A percentile compares a stretch with the other conserved stretches of the same genome.
phyloP scores from a whole-genome alignment of 768 basidiomycete species.

The Cyclocybe cylindracea region DNA sequence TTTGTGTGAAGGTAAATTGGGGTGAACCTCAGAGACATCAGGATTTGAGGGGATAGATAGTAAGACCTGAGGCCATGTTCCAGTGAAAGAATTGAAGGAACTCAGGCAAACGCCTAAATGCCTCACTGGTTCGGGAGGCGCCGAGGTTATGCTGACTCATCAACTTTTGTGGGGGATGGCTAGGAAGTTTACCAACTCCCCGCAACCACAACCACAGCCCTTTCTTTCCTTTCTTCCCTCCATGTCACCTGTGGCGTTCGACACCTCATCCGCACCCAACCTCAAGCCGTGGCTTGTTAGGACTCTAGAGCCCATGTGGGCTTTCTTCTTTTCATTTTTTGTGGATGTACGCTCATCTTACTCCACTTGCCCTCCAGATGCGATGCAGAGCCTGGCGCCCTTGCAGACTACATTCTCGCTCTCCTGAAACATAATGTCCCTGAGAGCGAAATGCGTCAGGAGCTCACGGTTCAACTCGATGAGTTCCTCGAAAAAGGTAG shows the following conservation, averaged over 20 bases:
- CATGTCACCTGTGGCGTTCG: constrained; percentile 57
- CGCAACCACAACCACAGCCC: not conserved
- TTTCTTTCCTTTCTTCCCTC: not conserved
- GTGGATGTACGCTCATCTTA: constrained; percentile 9
- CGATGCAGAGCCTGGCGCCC: constrained; percentile 92
- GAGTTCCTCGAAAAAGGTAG: constrained; percentile 93
- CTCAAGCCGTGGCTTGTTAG: constrained; percentile 89
- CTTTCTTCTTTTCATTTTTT: constrained; percentile 12
- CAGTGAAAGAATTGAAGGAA: no score
- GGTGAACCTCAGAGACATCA: no score
- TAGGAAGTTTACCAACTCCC: not conserved
- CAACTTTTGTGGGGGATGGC: no score
- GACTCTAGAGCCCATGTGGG: constrained; percentile 88
- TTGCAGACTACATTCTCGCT: constrained; percentile 94
- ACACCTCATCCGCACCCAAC: constrained; percentile 59
- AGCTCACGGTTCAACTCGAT: constrained; percentile 74
- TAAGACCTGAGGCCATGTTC: no score
- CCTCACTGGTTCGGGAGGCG: no score
- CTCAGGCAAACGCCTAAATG: no score
- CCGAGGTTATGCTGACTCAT: no score
- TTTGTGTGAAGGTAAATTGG: no score
- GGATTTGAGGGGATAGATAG: no score
- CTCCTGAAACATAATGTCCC: constrained; percentile 88
- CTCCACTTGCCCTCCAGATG: constrained; percentile 54
- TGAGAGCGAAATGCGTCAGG: constrained; percentile 79